Percentiles rank a stretch among this genome's conserved stretches.
Conservation (phyloP, 208 protist genomes). For the Naegleria lovaniensis region DNA sequence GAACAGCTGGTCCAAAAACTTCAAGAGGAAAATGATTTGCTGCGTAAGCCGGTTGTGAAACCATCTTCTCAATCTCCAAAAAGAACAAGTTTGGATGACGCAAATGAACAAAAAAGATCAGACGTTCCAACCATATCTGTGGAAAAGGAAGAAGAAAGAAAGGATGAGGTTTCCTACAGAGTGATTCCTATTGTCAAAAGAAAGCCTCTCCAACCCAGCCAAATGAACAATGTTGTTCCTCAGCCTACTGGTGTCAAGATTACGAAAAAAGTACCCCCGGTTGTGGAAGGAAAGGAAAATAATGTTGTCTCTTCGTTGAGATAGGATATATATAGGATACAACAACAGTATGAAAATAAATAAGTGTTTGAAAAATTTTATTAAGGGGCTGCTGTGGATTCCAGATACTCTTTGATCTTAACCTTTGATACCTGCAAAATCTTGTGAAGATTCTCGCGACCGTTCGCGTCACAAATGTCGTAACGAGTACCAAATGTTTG, state of each 20-base stretch:
- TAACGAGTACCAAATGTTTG: conserved; percentile 25
- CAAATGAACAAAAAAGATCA: not conserved
- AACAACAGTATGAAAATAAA: not conserved
- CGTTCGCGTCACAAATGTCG: not conserved
- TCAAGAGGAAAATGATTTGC: not conserved
- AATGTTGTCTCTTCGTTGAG: not conserved
- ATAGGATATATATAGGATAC: too few species aligned
- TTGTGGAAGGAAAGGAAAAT: not conserved
- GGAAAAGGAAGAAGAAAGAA: not conserved
- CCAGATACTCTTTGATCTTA: not conserved
- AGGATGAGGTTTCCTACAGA: not conserved
- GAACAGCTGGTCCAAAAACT: not conserved
- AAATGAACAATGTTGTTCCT: not conserved
- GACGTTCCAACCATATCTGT: not conserved
- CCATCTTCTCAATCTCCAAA: not conserved
- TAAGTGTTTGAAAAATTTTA: too few species aligned
- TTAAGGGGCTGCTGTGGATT: not conserved
- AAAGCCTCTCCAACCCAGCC: not conserved
- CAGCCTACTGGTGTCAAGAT: not conserved
- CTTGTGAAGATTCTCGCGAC: not conserved
- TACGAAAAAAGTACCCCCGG: not conserved
- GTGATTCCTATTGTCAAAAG: not conserved
- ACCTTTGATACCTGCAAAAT: not conserved
- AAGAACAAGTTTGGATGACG: not conserved
- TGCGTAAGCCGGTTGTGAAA: not conserved